Base-by-base conservation (phyloP, 768 basidiomycete species). In the Lactarius tabidus region DNA sequence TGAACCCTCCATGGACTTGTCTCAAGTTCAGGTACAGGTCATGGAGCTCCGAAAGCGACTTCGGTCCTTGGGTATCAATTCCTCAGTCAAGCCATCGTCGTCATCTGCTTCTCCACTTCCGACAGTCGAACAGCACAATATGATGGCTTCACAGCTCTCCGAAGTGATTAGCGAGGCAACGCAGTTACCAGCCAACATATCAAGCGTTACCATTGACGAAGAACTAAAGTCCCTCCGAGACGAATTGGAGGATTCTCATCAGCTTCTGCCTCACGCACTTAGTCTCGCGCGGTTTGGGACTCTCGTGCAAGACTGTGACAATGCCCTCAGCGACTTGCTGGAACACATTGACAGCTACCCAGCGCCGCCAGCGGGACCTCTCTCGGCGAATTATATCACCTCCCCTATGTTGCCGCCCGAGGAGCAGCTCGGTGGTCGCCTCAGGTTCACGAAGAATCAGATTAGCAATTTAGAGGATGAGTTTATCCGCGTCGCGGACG, bases 271-370 rank as follows among this genome's bases (percentile, higher is more conserved):
- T 36, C 80, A 79, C 52, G 73, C 91, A 29, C 76, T 82, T 59
- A 76, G 75, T 41, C 76, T 95, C n/a, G 83, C 81, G 12, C 75
- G 78, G n/a, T 76, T 93, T 56, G 75, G 79, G 6, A 75, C 79
- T 26, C 71, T 77, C 39, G 73, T 88, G 10, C 79, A 79, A 31
- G 72, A 73, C 23, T 92, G 90, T 69, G 93, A 95, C 72, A 77
- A 79, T n/a, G 84, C 86, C 26, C 79, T 94, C 52, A 95, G 93
- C 70, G 91, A 94, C 73, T 79, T 95, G 6, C 77, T 95, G 54
- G 90, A 93, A 71, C 90, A 93, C 71, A 80, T 93, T 60, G 93
- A 95, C 73, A 91, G 89, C 70, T 93, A 86, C 71, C 92, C 93
- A 10, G 81, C 84, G 3, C 73, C 78, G 36, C 87, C 87, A 6